Evolutionary conservation across 2,329 filamentous ascomycete genomes (phyloP), one percentile per base, ranked within the genome.

Genomic region (Xylariaceae sp.): DNA sequence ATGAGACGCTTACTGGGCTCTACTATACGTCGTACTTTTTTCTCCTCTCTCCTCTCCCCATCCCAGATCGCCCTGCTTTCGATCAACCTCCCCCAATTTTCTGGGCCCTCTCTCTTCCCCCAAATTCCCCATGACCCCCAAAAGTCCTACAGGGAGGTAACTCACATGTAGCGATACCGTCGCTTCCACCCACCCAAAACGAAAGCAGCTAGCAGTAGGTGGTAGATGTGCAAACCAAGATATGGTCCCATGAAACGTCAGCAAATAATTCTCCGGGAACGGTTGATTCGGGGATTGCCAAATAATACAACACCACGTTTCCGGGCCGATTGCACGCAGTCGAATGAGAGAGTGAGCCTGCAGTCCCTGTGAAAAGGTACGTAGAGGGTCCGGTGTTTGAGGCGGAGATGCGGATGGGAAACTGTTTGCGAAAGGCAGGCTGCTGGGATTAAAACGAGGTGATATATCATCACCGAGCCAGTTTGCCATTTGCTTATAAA

Each of bases 101-200:
- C 37, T 13, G 37, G 9, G 37, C 37, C 37, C 37, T 42, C 17
- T 13, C 8, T 5, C 1, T 5, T 30, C 23, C 23, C 23, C 23
- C 23, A 30, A 30, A 30, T 30, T 30, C 23, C 23, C 23, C 23
- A 30, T 30, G 23, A 5, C 11, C 37, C 37, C 37, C 42, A 45
- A 45, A 47, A 51, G 44, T 35, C 45, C 15, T 49, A 49, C 47
- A 49, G 47, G 17, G 1, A 34, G 23, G 48, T 54, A 23, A 13
- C 45, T 58, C n/a, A 18, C 44, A 57, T 34, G 57, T 60, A 59
- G 51, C 56, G 54, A 54, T 62, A 58, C 52, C 49, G 15, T 17
- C 35, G 11, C 35, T 56, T 15, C 44, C 6, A 51, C 18, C 44
- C 6, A 47, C n/a, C 11, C n/a, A 17, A 9, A 42, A 35, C 35